Evolutionary conservation across 108 stramenopile species (phyloP).

Genomic region (Heterococcus sp.): DNA sequence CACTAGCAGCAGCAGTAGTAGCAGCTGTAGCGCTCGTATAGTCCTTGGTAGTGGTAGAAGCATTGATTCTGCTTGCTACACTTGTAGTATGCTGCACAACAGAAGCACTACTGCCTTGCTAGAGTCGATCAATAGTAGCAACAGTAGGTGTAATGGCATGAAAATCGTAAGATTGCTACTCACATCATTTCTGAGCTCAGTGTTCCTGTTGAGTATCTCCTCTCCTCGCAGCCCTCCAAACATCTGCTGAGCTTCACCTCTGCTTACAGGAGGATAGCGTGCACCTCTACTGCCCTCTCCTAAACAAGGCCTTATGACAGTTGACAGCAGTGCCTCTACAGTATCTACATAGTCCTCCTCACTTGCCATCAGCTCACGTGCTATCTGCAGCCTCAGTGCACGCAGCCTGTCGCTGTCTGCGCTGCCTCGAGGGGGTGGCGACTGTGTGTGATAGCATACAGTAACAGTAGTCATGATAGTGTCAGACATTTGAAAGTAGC

Average conservation of each 20-base stretch:
- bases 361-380: not conserved
- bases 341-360: not conserved
- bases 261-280: constrained; percentile 6
- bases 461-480: no score
- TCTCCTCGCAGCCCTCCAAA: constrained; percentile 34
- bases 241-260: constrained; percentile 30
- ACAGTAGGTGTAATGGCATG: no score
- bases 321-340: constrained; percentile 38
- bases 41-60: no score
- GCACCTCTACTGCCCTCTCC: constrained; percentile 15
- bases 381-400: not conserved
- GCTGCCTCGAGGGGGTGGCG: not conserved
- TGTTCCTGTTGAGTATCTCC: constrained; percentile 37
- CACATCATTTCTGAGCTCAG: constrained; percentile 35
- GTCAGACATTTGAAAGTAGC: no score
- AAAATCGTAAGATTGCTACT: not conserved
- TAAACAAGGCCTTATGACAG: constrained; percentile 36
- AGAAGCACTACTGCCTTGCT: no score
- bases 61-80: no score
- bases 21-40: no score
- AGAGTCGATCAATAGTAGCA: not conserved
- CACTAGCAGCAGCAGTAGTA: no score
- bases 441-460: not conserved
- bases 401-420: not conserved
- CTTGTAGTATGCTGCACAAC: no score